Percentiles rank a stretch among this genome's conserved stretches.
Evolutionary conservation across 169 alveolate species (phyloP).

Genomic region (Plasmodium coatneyi): DNA sequence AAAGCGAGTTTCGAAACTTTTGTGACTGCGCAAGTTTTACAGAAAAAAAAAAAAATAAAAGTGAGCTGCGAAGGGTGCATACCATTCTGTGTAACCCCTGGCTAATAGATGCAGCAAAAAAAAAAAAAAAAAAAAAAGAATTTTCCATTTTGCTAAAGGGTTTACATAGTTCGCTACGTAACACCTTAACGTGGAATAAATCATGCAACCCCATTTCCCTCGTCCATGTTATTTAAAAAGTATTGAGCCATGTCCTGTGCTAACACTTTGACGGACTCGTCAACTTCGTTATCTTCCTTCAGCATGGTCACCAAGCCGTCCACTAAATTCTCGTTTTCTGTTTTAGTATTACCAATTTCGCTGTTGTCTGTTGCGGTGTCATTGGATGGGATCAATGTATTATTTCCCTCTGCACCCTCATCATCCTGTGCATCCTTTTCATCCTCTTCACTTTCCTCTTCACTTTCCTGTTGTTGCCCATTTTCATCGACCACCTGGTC

Average conservation of each 20-base stretch:
- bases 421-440: not conserved
- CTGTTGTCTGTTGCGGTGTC: not conserved
- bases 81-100: too few species aligned
- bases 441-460: not conserved
- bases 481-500: not conserved
- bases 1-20: not conserved
- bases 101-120: too few species aligned
- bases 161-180: not conserved
- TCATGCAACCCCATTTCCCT: not conserved
- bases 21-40: not conserved
- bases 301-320: not conserved
- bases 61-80: too few species aligned
- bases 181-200: not conserved
- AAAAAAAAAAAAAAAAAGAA: not conserved
- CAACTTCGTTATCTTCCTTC: not conserved
- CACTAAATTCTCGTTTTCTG: not conserved
- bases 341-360: not conserved
- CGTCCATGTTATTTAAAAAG: not conserved
- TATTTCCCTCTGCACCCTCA: not conserved
- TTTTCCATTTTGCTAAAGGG: not conserved
- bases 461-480: not conserved
- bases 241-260: not conserved
- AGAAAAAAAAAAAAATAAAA: too few species aligned
- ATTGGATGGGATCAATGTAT: not conserved
- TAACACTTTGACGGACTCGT: not conserved